These are phyloP conservation scores for Candida argentea DNA, from an alignment of 805 yeast genomes.

Conservation along the genomic window DNA sequence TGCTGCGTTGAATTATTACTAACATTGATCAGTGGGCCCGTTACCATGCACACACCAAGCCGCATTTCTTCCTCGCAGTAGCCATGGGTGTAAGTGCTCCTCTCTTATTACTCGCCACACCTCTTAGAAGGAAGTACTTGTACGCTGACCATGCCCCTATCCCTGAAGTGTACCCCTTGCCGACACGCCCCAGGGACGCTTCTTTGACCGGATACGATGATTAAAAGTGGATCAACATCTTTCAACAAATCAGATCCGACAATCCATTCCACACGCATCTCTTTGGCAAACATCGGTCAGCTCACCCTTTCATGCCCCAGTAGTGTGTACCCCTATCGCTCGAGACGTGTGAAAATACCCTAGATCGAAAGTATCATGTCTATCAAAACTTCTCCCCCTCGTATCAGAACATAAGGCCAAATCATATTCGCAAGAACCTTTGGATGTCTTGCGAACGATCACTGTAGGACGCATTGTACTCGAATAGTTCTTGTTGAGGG, in stretches of 20 bases:
- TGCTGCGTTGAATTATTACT: constrained; percentile 4
- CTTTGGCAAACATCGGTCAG: constrained; percentile 7
- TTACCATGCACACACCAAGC: constrained; percentile 66
- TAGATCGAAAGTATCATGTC: too few species aligned
- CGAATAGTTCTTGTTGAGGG: too few species aligned
- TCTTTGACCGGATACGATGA: constrained; percentile 49
- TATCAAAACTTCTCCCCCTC: too few species aligned
- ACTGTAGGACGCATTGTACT: too few species aligned
- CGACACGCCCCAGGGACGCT: constrained; percentile 42
- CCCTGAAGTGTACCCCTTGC: constrained; percentile 52
- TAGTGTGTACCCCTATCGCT: too few species aligned
- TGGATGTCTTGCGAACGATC: too few species aligned
- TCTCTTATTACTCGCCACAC: constrained; percentile 48
- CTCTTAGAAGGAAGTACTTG: constrained; percentile 58
- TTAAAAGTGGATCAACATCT: constrained; percentile 9
- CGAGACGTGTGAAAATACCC: too few species aligned
- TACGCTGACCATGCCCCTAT: constrained; percentile 57
- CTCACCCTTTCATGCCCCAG: too few species aligned
- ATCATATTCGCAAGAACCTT: too few species aligned
- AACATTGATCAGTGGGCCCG: constrained; percentile 48
- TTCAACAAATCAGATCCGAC: too few species aligned
- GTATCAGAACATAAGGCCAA: too few species aligned
- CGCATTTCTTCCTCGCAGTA: constrained; percentile 60
- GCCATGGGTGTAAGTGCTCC: constrained; percentile 63
- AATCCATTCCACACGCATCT: too few species aligned